A percentile compares a stretch with the other conserved stretches of the same genome.
These are phyloP conservation scores for Phytophthora colocasiae DNA, from an alignment of 352 stramenopile species.

Conservation along the genomic window DNA sequence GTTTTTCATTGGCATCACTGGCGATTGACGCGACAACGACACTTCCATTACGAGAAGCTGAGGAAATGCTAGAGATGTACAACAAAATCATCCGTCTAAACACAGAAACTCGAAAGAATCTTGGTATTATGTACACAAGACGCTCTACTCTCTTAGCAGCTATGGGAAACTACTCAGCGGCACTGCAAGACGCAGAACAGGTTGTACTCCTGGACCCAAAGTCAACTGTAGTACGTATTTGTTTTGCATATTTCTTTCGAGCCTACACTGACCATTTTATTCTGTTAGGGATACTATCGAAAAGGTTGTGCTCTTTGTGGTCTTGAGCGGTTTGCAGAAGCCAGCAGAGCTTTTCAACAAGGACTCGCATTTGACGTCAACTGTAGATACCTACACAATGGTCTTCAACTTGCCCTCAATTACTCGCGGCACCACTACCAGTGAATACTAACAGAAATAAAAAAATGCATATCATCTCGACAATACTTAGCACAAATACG, in stretches of 20 bases:
- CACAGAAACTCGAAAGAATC: constrained; percentile 56
- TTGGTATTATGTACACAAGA: constrained; percentile 63
- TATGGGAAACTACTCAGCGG: constrained; percentile 50
- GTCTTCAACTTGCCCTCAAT: constrained; percentile 56
- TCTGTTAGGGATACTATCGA: constrained; percentile 68
- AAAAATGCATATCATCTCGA: background rate
- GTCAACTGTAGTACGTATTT: constrained; percentile 53
- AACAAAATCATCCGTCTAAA: constrained; percentile 70
- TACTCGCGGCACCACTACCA: constrained; percentile 31
- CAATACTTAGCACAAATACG: constrained; percentile 5
- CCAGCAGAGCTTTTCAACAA: constrained; percentile 65
- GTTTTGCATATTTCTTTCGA: background rate
- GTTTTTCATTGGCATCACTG: constrained; percentile 29
- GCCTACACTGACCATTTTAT: background rate
- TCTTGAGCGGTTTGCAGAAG: constrained; percentile 57
- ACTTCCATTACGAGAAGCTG: constrained; percentile 27
- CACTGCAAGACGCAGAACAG: constrained; percentile 61
- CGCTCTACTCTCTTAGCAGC: constrained; percentile 69
- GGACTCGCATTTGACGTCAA: constrained; percentile 70
- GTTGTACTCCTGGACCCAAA: constrained; percentile 58
- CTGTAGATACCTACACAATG: constrained; percentile 63
- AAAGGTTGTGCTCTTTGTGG: constrained; percentile 70
- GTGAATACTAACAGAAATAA: background rate
- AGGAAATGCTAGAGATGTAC: constrained; percentile 69
- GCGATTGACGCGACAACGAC: constrained; percentile 34